These are phyloP conservation scores for Eucalyptus decipiens DNA, from an alignment of 345 rosid species.

Conservation along the genomic window DNA sequence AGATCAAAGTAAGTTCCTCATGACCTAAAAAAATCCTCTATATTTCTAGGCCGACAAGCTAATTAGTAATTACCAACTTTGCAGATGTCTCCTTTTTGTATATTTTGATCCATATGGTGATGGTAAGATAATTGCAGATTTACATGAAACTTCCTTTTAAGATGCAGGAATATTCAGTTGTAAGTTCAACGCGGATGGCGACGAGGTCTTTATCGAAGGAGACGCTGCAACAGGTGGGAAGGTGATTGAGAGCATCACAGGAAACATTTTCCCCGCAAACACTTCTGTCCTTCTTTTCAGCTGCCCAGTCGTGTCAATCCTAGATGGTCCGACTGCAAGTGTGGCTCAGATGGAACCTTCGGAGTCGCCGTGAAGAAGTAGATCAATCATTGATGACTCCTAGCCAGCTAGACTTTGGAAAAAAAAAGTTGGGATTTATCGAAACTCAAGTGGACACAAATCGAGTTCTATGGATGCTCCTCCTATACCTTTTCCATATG, in stretches of 20 bases:
- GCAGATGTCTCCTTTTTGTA: background rate
- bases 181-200: background rate
- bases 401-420: too few species aligned
- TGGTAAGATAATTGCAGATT: too few species aligned
- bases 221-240: background rate
- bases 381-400: too few species aligned
- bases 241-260: background rate
- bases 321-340: too few species aligned
- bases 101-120: background rate
- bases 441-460: background rate
- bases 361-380: too few species aligned
- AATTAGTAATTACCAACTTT: background rate
- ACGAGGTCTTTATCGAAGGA: background rate
- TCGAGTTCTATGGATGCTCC: background rate
- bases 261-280: background rate
- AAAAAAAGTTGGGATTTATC: background rate
- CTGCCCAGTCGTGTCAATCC: too few species aligned
- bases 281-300: background rate
- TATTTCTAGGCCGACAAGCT: background rate
- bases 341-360: too few species aligned
- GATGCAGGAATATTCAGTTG: background rate
- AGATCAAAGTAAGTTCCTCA: background rate
- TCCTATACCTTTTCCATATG: background rate
- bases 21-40: background rate
- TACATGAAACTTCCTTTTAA: background rate